Evolutionary conservation across 768 basidiomycete genomes (phyloP).

Genomic region (Suillus discolor): DNA sequence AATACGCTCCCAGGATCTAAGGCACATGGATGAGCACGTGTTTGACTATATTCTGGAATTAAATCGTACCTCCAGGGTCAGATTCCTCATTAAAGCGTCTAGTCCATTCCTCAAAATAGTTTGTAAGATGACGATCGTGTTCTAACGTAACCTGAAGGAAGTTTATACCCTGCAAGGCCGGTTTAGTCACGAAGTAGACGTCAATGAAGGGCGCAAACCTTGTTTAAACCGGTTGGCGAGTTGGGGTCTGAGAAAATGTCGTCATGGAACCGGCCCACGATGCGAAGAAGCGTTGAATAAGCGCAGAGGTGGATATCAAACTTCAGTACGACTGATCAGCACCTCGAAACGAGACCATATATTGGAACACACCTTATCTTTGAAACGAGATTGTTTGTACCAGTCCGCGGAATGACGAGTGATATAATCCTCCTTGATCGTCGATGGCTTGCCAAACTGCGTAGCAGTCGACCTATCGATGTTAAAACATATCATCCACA

Average conservation of each 20-base stretch:
- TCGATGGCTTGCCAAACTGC: constrained; percentile 88
- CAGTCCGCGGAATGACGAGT: constrained; percentile 73
- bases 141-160: constrained; percentile 64
- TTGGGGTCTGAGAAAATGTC: constrained; percentile 74
- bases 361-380: constrained; percentile 47
- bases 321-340: constrained; percentile 34
- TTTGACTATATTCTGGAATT: not conserved
- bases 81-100: constrained; percentile 60
- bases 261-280: constrained; percentile 76
- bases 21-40: constrained; percentile 1
- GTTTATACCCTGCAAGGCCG: constrained; percentile 52
- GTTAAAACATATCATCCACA: constrained; percentile 92
- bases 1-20: constrained; percentile 61
- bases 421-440: constrained; percentile 83
- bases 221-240: constrained; percentile 70
- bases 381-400: constrained; percentile 72
- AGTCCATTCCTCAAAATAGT: constrained; percentile 70
- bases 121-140: constrained; percentile 59
- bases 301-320: constrained; percentile 78
- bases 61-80: constrained; percentile 52
- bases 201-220: constrained; percentile 39
- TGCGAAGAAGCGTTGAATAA: constrained; percentile 68
- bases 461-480: constrained; percentile 86
- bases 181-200: not conserved
- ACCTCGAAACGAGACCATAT: not conserved